Evolutionary conservation across 1,284 basidiomycete species (phyloP).

Genomic region (Sparassis latifolia): DNA sequence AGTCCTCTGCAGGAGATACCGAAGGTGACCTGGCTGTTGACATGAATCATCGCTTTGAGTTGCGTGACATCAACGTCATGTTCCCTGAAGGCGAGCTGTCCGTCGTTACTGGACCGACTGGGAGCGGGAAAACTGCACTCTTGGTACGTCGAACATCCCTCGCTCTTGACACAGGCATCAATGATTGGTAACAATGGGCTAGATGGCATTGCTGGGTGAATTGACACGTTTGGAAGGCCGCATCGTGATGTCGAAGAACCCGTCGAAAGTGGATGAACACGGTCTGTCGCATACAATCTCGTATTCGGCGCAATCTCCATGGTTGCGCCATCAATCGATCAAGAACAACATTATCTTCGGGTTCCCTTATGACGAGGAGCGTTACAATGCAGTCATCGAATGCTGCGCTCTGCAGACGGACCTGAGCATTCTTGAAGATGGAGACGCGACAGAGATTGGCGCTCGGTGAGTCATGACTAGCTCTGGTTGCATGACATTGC

Average conservation of each 20-base stretch:
- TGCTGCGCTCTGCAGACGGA: conserved; percentile 72
- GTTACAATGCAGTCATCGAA: conserved; percentile 62
- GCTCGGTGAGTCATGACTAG: conserved; percentile 21
- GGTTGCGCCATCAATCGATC: conserved; percentile 68
- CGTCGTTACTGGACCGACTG: conserved; percentile 68
- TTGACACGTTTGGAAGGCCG: conserved; percentile 47
- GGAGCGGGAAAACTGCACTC: conserved; percentile 75
- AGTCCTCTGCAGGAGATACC: conserved; percentile 9
- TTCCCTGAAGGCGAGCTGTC: conserved; percentile 69
- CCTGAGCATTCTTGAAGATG: conserved; percentile 39
- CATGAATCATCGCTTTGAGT: conserved; percentile 43
- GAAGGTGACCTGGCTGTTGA: conserved; percentile 3
- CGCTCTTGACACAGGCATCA: neutral
- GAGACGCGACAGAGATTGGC: conserved; percentile 30
- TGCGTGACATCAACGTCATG: conserved; percentile 55
- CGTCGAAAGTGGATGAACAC: conserved; percentile 49
- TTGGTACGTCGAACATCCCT: conserved; percentile 34
- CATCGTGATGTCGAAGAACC: conserved; percentile 60
- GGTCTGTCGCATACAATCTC: conserved; percentile 73
- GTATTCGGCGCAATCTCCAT: conserved; percentile 81
- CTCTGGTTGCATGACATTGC: neutral
- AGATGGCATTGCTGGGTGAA: conserved; percentile 65
- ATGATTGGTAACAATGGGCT: neutral
- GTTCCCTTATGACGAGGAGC: conserved; percentile 53
- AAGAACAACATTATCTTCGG: conserved; percentile 72